Evolutionary conservation across 2,329 filamentous ascomycete species (phyloP).

Genomic region (Bipolaris bicolor): DNA sequence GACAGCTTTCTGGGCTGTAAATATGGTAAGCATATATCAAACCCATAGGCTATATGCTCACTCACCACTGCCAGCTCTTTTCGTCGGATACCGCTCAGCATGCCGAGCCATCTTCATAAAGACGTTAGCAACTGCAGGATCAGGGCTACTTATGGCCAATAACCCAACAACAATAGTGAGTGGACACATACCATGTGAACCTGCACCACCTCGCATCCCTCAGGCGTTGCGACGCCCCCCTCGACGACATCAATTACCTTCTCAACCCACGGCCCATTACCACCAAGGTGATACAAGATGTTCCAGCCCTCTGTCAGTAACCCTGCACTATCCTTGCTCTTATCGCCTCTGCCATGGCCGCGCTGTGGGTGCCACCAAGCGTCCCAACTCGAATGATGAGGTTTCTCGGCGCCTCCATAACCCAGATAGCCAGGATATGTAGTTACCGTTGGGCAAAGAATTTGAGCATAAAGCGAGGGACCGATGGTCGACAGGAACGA

Average conservation of each 20-base stretch:
- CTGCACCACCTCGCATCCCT: constrained; percentile 60
- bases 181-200: constrained; percentile 60
- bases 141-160: neutral
- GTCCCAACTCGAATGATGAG: constrained; percentile 44
- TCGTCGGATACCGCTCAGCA: constrained; percentile 63
- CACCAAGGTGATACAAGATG: constrained; percentile 60
- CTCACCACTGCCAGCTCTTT: constrained; percentile 57
- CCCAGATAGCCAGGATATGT: constrained; percentile 29
- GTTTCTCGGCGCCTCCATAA: constrained; percentile 36
- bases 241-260: constrained; percentile 52
- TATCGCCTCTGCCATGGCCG: constrained; percentile 7
- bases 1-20: constrained; percentile 56
- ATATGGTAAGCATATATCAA: constrained; percentile 17
- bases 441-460: neutral
- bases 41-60: constrained; percentile 19
- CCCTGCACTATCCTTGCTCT: constrained; percentile 33
- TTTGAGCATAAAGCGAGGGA: constrained; percentile 8
- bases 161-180: neutral
- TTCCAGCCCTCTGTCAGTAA: constrained; percentile 52
- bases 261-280: constrained; percentile 62
- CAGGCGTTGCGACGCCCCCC: constrained; percentile 53
- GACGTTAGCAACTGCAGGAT: constrained; percentile 4
- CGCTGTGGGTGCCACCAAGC: constrained; percentile 45
- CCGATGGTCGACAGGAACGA: neutral
- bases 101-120: constrained; percentile 60